Percentiles rank a stretch among this genome's conserved stretches.
Conservation (phyloP, 2,329 filamentous ascomycete species). For the Cladosporium velox region DNA sequence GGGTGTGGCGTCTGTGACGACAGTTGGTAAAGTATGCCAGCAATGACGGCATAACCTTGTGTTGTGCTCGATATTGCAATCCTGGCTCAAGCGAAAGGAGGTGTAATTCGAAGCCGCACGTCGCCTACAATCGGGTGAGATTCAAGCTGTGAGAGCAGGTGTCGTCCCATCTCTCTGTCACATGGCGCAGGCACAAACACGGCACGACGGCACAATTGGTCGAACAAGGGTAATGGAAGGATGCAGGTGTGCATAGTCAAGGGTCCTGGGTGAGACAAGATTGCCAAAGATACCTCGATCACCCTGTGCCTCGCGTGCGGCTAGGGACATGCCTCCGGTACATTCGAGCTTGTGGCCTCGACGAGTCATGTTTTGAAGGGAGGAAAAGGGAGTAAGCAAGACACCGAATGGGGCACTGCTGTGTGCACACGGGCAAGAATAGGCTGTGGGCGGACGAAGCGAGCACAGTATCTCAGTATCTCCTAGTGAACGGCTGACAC, state of each 20-base stretch:
- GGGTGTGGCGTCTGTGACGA: slow-evolving; percentile 20
- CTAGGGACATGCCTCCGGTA: slow-evolving; percentile 4
- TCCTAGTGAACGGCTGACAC: background rate
- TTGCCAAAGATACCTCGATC: background rate
- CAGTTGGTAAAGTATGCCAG: slow-evolving; percentile 4
- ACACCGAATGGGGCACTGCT: slow-evolving; percentile 6
- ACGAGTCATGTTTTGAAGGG: slow-evolving; percentile 5
- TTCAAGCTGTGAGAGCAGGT: background rate
- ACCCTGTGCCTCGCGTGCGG: background rate
- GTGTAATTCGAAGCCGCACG: background rate
- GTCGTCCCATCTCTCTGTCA: slow-evolving; percentile 9
- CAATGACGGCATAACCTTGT: slow-evolving; percentile 1
- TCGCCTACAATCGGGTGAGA: slow-evolving; percentile 15
- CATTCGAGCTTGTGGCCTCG: background rate
- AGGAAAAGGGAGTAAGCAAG: background rate
- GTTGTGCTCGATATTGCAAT: background rate
- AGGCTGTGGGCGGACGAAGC: background rate
- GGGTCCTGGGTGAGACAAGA: slow-evolving; percentile 19
- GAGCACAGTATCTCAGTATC: background rate
- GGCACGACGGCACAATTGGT: slow-evolving; percentile 15
- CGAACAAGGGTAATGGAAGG: background rate
- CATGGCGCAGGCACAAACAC: slow-evolving; percentile 17
- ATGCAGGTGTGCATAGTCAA: slow-evolving; percentile 18
- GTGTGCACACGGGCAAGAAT: background rate
- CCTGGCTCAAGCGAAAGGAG: background rate